Percentiles rank a stretch among this genome's conserved stretches.
Evolutionary conservation across 768 basidiomycete genomes (phyloP).

Genomic region (Filobasidium floriforme): DNA sequence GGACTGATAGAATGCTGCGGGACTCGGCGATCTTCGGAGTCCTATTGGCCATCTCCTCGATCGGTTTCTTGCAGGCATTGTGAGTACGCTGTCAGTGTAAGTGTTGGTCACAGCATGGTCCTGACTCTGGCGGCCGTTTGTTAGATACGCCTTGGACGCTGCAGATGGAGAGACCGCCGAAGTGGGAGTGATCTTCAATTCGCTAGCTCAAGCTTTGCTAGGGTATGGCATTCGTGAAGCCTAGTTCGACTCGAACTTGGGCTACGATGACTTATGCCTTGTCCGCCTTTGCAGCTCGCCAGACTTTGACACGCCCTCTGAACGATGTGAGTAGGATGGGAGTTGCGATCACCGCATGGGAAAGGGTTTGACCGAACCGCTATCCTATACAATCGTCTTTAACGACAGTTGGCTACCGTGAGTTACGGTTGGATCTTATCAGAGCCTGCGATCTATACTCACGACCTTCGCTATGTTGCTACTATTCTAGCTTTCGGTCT

Average conservation of each 20-base stretch:
- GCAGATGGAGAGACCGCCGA: slow-evolving; percentile 69
- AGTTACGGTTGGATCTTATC: background rate
- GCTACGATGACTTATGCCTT: background rate
- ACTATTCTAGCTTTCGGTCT: slow-evolving; percentile 50
- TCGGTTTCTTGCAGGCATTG: slow-evolving; percentile 66
- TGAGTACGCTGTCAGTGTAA: slow-evolving; percentile 32
- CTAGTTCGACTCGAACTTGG: background rate
- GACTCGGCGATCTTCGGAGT: slow-evolving; percentile 89
- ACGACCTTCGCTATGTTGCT: background rate
- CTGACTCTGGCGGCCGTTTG: no score
- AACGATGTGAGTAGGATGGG: slow-evolving; percentile 27
- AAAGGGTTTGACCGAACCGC: no score
- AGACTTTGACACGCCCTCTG: slow-evolving; percentile 41
- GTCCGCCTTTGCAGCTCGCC: slow-evolving; percentile 31
- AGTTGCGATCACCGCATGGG: no score
- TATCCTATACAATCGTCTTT: no score
- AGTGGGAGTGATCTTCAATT: slow-evolving; percentile 56
- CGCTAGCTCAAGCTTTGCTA: slow-evolving; percentile 71
- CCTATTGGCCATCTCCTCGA: slow-evolving; percentile 69
- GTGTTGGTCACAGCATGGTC: no score
- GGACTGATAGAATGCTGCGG: slow-evolving; percentile 58
- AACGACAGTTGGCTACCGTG: slow-evolving; percentile 34
- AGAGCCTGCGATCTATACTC: background rate
- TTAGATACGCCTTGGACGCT: slow-evolving; percentile 65
- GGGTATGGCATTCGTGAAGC: slow-evolving; percentile 51